Evolutionary conservation across 164 flowering plant genomes (phyloP), one percentile per base, ranked within the genome.

Genomic region (Nymphaea thermarum): DNA sequence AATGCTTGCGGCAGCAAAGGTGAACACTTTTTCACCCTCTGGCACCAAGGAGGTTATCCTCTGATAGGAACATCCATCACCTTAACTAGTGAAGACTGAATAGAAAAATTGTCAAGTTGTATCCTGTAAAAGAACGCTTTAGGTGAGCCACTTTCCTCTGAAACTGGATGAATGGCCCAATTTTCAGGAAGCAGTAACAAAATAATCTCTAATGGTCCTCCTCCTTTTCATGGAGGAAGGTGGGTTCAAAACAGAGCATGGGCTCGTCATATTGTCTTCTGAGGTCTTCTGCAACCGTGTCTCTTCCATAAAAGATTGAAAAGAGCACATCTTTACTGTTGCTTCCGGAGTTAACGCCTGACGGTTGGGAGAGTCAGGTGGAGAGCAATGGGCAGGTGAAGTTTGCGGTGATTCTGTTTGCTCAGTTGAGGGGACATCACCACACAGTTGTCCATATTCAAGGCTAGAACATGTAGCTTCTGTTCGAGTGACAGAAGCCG

Each of bases 341-440:
- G 85, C 75, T 71, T 84, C 82, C 8, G 96, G 95, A 47, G 98
- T 86, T 62, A 79, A 71, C 17, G 82, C 62, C 68, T 81, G 81
- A 14, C 77, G 81, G 70, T 53, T 63, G 25, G 63, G 0, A 25
- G 36, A 75, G 14, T 77, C 67, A 42, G 11, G 47, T 0, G 76
- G 70, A 3, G 80, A 68, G 53, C 60, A 43, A 41, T 44, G 59
- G 41, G 60, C 66, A 41, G 55, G 41, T 45, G 47, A 53, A 43
- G 5, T 62, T 62, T 74, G 65, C 51, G 70, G 74, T 63, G 76
- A 66, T 14, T 47, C 55, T 47, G 12, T 7, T 14, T 47, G 55
- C 7, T 47, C 55, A 47, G 7, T 47, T 47, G 55, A 4, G 11
- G 6, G 55, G 55, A 14, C 3, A 4, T 47, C 12, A 6, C 12